These are phyloP conservation scores for Meira miltonrushii DNA, from an alignment of 1,284 basidiomycete species.

Conservation along the genomic window DNA sequence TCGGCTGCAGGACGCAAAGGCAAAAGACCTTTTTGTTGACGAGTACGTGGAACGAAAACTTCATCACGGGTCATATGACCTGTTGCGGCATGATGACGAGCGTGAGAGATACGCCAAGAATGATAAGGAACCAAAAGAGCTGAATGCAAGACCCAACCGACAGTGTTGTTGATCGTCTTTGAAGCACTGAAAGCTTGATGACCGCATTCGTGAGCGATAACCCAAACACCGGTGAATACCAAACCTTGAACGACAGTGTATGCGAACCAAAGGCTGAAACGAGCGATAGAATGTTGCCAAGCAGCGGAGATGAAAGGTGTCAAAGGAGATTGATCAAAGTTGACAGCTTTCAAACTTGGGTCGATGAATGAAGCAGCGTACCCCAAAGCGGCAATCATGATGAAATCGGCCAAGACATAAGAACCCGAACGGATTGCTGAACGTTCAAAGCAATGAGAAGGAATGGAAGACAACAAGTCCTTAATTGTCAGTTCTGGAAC, in stretches of 20 bases:
- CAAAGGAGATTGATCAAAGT: constrained; percentile 21
- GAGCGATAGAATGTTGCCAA: constrained; percentile 62
- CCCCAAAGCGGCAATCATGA: constrained; percentile 67
- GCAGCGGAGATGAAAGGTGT: constrained; percentile 61
- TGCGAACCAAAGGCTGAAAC: constrained; percentile 70
- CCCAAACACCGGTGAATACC: constrained; percentile 88
- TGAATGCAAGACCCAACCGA: constrained; percentile 92
- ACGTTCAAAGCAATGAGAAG: constrained; percentile 86
- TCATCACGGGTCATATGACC: constrained; percentile 93
- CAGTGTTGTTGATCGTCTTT: constrained; percentile 85
- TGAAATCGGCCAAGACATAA: constrained; percentile 75
- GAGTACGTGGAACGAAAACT: constrained; percentile 89
- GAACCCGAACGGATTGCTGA: constrained; percentile 75
- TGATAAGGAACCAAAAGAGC: constrained; percentile 92
- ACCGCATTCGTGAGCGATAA: constrained; percentile 67
- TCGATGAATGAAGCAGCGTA: constrained; percentile 69
- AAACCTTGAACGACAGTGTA: constrained; percentile 81
- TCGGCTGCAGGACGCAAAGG: constrained; percentile 36
- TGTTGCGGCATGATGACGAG: constrained; percentile 92
- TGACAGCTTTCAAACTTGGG: constrained; percentile 32
- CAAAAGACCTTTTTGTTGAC: constrained; percentile 59
- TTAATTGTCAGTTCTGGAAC: constrained; percentile 80
- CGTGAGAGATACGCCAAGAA: constrained; percentile 94
- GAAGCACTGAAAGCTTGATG: constrained; percentile 97
- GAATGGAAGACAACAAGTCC: constrained; percentile 79